These are phyloP conservation scores for Candida mesenterica DNA, from an alignment of 1,139 yeast genomes.

Conservation along the genomic window DNA sequence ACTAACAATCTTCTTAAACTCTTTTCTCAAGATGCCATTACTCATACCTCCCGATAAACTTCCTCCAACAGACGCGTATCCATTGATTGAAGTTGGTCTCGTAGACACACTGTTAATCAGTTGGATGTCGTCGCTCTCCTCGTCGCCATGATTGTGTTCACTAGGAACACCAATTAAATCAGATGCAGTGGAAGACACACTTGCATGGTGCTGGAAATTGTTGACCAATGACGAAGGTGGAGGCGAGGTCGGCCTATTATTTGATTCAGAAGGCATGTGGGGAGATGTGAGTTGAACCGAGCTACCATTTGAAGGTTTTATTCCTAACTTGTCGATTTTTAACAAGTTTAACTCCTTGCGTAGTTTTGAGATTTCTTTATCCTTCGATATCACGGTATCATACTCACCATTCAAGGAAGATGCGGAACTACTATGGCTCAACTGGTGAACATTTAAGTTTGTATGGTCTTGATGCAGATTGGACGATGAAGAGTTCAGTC, in stretches of 20 bases:
- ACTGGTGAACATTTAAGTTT: conserved; percentile 10
- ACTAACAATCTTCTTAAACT: conserved; percentile 65
- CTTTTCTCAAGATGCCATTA: conserved; percentile 58
- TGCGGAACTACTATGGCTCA: conserved; percentile 14
- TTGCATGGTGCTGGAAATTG: conserved; percentile 8
- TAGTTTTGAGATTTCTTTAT: conserved; percentile 44
- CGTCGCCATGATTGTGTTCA: conserved; percentile 10
- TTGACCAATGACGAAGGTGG: conserved; percentile 12
- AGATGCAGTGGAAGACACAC: conserved; percentile 8
- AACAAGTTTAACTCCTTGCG: conserved; percentile 49
- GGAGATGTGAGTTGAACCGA: neutral
- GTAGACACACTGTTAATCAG: conserved; percentile 16
- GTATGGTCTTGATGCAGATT: conserved; percentile 2
- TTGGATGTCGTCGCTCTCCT: conserved; percentile 18
- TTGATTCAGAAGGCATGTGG: conserved; percentile 6
- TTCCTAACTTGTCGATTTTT: conserved; percentile 49
- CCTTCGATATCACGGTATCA: conserved; percentile 34
- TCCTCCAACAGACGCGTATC: conserved; percentile 4
- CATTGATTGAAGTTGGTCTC: conserved; percentile 18
- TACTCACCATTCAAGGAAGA: conserved; percentile 26
- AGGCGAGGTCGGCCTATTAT: conserved; percentile 2
- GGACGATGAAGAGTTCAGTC: neutral
- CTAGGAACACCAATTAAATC: conserved; percentile 14
- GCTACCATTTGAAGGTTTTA: conserved; percentile 10
- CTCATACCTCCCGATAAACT: conserved; percentile 22